Evolutionary conservation across 805 yeast species (phyloP), one percentile per base, ranked within the genome.

Genomic region (Barnettozyma californica): DNA sequence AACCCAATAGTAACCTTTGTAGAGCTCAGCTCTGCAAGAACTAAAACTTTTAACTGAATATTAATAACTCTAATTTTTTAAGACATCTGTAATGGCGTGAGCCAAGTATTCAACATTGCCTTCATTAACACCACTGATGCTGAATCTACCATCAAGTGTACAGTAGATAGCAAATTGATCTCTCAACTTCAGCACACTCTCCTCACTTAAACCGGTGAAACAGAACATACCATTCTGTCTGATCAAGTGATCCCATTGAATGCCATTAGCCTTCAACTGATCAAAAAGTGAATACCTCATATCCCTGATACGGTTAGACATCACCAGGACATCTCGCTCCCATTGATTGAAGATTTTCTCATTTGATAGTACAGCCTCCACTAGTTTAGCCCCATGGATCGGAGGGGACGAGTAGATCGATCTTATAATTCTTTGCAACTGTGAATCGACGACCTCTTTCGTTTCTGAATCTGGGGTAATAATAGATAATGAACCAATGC

Each of bases 211-310:
- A 8, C 97, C 96, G 33, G 97, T 91, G 74, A 78, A 92, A 60
- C 92, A 87, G 70, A 92, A 92, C 98, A 92, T 92, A 59, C 99
- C 99, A 65, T 92, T 85, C 69, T 92, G 98, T 63, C 83, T 77
- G 48, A 86, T 73, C 60, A 92, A 76, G 64, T 87, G 96, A 47
- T 84, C 84, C 98, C 98, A 92, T 66, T 80, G 74, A 57, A 84
- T 76, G 63, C 69, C 74, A 51, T 68, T 73, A 53, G 48, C 63
- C 71, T 73, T 81, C 60, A 89, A 76, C 53, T 78, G 74, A 47
- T 78, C 75, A 66, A 78, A 79, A 63, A 92, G 75, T 52, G 76
- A 68, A 47, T 70, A 62, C 66, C 97, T 79, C 76, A 90, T 88
- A 26, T 73, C 68, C 61, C 79, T 80, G 66, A 92, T 80, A 64